Conservation (phyloP, 2,329 filamentous ascomycete species). For the Fusarium concolor region DNA sequence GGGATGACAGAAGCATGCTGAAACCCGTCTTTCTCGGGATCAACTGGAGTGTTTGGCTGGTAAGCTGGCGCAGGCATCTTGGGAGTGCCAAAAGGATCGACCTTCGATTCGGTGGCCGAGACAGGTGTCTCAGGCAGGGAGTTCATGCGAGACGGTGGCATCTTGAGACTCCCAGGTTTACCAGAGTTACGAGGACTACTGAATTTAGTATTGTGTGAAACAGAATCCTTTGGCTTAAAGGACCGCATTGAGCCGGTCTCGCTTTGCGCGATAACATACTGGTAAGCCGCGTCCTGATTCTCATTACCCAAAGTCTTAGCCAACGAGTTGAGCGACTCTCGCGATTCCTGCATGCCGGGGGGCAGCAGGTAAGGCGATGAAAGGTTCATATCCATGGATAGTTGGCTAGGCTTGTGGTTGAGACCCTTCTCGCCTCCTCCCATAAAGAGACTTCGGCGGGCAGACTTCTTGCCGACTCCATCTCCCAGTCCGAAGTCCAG, state of each 20-base stretch:
- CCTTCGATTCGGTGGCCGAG: slow-evolving; percentile 48
- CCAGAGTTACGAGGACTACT: slow-evolving; percentile 52
- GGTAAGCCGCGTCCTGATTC: slow-evolving; percentile 84
- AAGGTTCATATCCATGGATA: slow-evolving; percentile 80
- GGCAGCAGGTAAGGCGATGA: slow-evolving; percentile 94
- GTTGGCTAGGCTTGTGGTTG: slow-evolving; percentile 60
- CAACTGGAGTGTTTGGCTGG: slow-evolving; percentile 34
- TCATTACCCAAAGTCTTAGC: slow-evolving; percentile 78
- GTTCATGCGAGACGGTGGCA: slow-evolving; percentile 52
- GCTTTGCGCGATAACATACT: slow-evolving; percentile 70
- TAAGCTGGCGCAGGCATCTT: slow-evolving; percentile 48
- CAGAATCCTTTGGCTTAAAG: slow-evolving; percentile 56
- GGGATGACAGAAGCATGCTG: slow-evolving; percentile 53
- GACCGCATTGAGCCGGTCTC: slow-evolving; percentile 69
- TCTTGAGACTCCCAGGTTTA: slow-evolving; percentile 46
- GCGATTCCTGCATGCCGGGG: slow-evolving; percentile 79
- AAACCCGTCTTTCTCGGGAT: slow-evolving; percentile 45
- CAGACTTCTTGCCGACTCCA: slow-evolving; percentile 47
- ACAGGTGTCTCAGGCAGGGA: slow-evolving; percentile 59
- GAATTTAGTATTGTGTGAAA: slow-evolving; percentile 60
- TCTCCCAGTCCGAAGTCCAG: slow-evolving; percentile 87
- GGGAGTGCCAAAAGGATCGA: slow-evolving; percentile 53
- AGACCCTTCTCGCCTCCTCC: slow-evolving; percentile 67
- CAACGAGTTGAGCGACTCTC: slow-evolving; percentile 87
- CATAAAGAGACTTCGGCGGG: slow-evolving; percentile 51